Conservation (phyloP, 106 monocot genomes). For the Vanilla planifolia region DNA sequence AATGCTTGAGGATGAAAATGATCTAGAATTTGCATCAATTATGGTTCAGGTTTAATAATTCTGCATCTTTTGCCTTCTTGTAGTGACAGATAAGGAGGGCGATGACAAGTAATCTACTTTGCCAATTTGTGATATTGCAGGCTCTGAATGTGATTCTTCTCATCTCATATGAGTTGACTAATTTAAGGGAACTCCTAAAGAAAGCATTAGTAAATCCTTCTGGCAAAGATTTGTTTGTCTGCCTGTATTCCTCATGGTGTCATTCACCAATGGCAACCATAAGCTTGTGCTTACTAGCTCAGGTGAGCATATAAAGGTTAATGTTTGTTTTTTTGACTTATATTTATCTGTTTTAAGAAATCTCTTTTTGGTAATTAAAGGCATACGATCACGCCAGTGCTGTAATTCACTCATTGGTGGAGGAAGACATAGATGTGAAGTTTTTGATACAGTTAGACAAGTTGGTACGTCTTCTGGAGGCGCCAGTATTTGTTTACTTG, state of each 20-base stretch:
- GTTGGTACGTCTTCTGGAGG: conserved; percentile 5
- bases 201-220: conserved; percentile 59
- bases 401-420: conserved; percentile 84
- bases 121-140: conserved; percentile 28
- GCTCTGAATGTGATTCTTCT: conserved; percentile 96
- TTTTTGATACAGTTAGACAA: conserved; percentile 9
- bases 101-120: not conserved
- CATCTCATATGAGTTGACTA: conserved; percentile 82
- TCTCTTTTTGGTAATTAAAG: conserved; percentile 27
- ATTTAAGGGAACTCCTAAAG: conserved; percentile 63
- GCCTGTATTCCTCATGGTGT: conserved; percentile 93
- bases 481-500: conserved; percentile 5
- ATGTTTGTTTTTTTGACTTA: not conserved
- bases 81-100: not conserved
- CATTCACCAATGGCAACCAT: conserved; percentile 97
- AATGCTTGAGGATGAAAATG: conserved; percentile 74
- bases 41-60: conserved; percentile 87
- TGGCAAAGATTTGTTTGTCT: conserved; percentile 72
- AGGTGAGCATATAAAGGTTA: conserved; percentile 33
- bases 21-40: conserved; percentile 71
- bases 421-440: conserved; percentile 35
- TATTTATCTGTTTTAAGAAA: not conserved
- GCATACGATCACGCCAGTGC: conserved; percentile 83
- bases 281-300: conserved; percentile 85
- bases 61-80: not conserved